A percentile compares a stretch with the other conserved stretches of the same genome.
Conservation (phyloP, 352 stramenopile species). For the Phytophthora lateralis region DNA sequence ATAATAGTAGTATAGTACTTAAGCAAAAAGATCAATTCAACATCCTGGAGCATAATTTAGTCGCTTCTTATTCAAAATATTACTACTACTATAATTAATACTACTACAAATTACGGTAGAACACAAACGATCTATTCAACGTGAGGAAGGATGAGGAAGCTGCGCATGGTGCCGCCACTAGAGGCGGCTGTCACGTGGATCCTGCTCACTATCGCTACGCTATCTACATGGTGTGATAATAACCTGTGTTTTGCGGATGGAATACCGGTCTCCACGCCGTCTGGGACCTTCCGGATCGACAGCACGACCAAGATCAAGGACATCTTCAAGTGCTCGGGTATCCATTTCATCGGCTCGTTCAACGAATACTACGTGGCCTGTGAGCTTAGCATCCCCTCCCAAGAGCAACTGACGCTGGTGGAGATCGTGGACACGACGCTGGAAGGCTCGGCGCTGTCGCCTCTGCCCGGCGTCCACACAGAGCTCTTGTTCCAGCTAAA, state of each 20-base stretch:
- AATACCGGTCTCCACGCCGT: neutral
- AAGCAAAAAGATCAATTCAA: conserved; percentile 12
- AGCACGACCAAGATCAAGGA: conserved; percentile 52
- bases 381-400: conserved; percentile 41
- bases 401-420: conserved; percentile 38
- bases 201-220: neutral
- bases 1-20: conserved; percentile 1
- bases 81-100: too few relatives aligned
- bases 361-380: conserved; percentile 88
- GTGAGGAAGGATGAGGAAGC: conserved; percentile 19
- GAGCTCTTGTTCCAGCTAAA: conserved; percentile 60
- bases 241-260: conserved; percentile 8
- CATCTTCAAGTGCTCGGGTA: conserved; percentile 69
- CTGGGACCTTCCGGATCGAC: conserved; percentile 59
- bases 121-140: conserved; percentile 6
- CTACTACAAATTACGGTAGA: too few relatives aligned
- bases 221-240: neutral
- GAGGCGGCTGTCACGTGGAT: conserved; percentile 2
- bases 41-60: neutral
- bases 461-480: conserved; percentile 46
- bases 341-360: conserved; percentile 75
- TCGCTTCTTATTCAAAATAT: too few relatives aligned
- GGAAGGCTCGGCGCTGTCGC: conserved; percentile 47
- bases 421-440: conserved; percentile 53
- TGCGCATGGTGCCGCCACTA: conserved; percentile 4